Evolutionary conservation across 441 rosid species (phyloP), one percentile per base, ranked within the genome.

Genomic region (Gossypium schwendimanii): DNA sequence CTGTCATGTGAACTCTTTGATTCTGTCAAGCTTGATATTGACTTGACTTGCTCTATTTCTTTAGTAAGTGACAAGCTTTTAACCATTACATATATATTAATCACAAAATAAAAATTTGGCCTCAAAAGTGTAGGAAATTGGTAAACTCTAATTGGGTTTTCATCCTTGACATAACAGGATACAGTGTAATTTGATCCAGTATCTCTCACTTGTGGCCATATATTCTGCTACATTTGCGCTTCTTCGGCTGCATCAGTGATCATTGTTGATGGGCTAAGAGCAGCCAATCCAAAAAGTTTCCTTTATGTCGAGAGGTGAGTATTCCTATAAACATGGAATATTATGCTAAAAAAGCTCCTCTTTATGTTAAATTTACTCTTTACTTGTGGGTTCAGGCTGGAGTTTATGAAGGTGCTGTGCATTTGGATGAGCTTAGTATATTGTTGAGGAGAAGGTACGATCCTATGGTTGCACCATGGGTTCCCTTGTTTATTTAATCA

Each of bases 11-110:
- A 88, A 73, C 89, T 91, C 60, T 87, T 88, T 69, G 97, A 89
- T 79, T 92, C 91, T 1, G 81, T 91, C 73, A 92, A 91, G 85
- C 76, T 91, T 54, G 98, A 94, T 70, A 82, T 91, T 61, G 91
- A 94, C 70, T 76, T 90, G 87, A 94, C 96, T 72, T 94, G 97
- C 80, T 87, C 97, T 50, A 89, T 94, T 75, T 94, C 97, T 86
- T 79, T 92, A 94, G 98, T 94, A 78, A 87, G 88, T 63, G 3
- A 17, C 39, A 66, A 2, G 57, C 26, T 66, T 47, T 45, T 54
- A 23, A 4, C 45, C 45, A 9, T 41, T 41, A 41, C 45, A 41
- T 41, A 31, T 58, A 18, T 11, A 20, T 15, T 52, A 23, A 45
- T 31, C 58, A 57, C 41, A n/a, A 61, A 47, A 44, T 2, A 41